Percentiles rank a stretch among this genome's conserved stretches.
Evolutionary conservation across 495 filamentous ascomycete genomes (phyloP).

Genomic region (Lasiosphaeria miniovina): DNA sequence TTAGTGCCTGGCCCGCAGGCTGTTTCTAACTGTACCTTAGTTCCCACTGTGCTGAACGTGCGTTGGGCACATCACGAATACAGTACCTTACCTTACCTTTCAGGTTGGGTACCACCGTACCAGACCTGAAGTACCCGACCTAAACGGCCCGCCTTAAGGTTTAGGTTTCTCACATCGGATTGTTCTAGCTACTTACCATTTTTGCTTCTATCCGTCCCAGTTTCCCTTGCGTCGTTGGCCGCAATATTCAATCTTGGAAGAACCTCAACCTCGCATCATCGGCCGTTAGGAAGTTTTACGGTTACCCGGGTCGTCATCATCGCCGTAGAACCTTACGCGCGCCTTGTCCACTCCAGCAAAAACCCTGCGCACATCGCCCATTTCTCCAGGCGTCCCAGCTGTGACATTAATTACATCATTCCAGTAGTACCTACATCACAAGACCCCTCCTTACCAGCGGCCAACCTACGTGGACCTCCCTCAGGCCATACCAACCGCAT

Average conservation of each 20-base stretch:
- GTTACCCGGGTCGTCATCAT: neutral
- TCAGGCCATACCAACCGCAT: neutral
- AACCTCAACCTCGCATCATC: neutral
- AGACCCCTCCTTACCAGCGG: conserved; percentile 2
- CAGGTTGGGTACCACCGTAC: too few species aligned
- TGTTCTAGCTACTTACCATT: too few species aligned
- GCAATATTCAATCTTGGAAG: neutral
- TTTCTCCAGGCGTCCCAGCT: neutral
- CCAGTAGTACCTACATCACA: conserved; percentile 5
- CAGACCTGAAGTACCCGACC: too few species aligned
- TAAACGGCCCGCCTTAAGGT: too few species aligned
- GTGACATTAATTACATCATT: conserved; percentile 10
- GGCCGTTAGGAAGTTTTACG: neutral
- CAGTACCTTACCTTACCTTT: too few species aligned
- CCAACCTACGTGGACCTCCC: neutral
- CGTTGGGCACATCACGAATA: too few species aligned
- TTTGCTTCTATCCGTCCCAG: neutral
- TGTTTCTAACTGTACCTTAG: too few species aligned
- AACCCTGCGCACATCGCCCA: neutral
- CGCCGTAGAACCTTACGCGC: neutral
- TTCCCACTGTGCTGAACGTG: too few species aligned
- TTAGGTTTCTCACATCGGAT: too few species aligned
- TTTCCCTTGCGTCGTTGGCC: neutral
- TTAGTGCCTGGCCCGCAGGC: too few species aligned
- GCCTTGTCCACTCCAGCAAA: neutral